Evolutionary conservation across 2,329 filamentous ascomycete species (phyloP).

Genomic region (Diplodia intermedia): DNA sequence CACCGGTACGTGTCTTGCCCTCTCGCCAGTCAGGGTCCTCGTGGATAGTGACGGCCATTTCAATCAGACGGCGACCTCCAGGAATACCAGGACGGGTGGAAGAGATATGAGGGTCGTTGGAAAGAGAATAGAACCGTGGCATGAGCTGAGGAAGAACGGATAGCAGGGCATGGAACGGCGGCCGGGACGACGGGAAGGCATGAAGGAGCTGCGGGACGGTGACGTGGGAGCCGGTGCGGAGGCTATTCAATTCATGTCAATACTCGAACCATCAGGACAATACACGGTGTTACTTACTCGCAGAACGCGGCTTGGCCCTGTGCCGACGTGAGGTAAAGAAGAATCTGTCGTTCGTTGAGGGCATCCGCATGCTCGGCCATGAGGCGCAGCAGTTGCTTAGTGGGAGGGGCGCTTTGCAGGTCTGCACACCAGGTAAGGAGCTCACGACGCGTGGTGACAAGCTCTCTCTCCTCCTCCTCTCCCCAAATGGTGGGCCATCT

Average conservation of each 20-base stretch:
- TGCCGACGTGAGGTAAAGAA: slow-evolving; percentile 83
- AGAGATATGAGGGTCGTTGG: slow-evolving; percentile 89
- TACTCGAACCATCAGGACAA: not conserved
- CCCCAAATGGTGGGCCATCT: slow-evolving; percentile 99
- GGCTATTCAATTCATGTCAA: slow-evolving; percentile 34
- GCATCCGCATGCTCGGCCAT: slow-evolving; percentile 84
- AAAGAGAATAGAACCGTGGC: slow-evolving; percentile 98
- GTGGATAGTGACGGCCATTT: slow-evolving; percentile 96
- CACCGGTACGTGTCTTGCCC: slow-evolving; percentile 73
- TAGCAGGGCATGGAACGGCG: slow-evolving; percentile 81
- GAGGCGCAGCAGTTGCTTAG: slow-evolving; percentile 82
- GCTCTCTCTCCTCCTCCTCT: slow-evolving; percentile 80
- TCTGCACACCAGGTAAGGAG: slow-evolving; percentile 96
- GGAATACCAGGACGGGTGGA: slow-evolving; percentile 72
- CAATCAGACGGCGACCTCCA: slow-evolving; percentile 76
- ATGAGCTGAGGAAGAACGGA: slow-evolving; percentile 85
- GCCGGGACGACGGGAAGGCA: slow-evolving; percentile 90
- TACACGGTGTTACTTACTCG: slow-evolving; percentile 56
- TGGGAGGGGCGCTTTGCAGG: slow-evolving; percentile 89
- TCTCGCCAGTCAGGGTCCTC: slow-evolving; percentile 80
- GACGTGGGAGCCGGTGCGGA: slow-evolving; percentile 85
- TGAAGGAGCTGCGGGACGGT: slow-evolving; percentile 84
- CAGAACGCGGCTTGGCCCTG: slow-evolving; percentile 94
- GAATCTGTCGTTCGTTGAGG: slow-evolving; percentile 84
- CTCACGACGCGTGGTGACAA: slow-evolving; percentile 89